phyloP scores from a whole-genome alignment of 2,329 filamentous ascomycete species.

The Ophiosphaerella herpotricha region DNA sequence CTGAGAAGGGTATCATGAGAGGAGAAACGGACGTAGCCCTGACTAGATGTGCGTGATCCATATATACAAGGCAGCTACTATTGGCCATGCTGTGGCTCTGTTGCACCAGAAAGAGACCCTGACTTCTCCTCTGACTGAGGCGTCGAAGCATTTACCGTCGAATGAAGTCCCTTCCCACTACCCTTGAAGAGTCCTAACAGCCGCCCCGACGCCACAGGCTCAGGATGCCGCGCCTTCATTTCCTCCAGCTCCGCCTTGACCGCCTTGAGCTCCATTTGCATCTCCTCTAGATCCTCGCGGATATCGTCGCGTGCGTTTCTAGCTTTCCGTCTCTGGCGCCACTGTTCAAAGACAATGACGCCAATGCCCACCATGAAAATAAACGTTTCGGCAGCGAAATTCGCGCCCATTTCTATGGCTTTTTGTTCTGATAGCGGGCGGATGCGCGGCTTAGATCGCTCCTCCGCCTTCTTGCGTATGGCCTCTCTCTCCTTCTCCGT shows the following conservation, averaged over 20 bases:
- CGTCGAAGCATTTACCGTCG: no score
- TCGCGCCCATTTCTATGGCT: slow-evolving; percentile 70
- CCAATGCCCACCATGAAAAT: slow-evolving; percentile 67
- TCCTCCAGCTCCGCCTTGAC: slow-evolving; percentile 48
- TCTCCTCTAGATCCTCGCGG: slow-evolving; percentile 60
- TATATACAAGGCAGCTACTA: neutral
- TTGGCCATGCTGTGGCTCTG: neutral
- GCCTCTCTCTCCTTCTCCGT: slow-evolving; percentile 54
- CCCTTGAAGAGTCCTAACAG: slow-evolving; percentile 39
- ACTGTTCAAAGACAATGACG: slow-evolving; percentile 66
- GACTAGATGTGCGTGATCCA: neutral
- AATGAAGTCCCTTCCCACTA: slow-evolving; percentile 11
- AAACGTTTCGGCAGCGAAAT: slow-evolving; percentile 70
- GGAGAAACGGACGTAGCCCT: slow-evolving; percentile 22
- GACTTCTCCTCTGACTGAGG: no score
- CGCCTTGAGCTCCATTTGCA: slow-evolving; percentile 55
- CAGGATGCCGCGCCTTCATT: slow-evolving; percentile 42
- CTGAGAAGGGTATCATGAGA: slow-evolving; percentile 40
- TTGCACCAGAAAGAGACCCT: neutral
- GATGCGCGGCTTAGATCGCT: slow-evolving; percentile 57
- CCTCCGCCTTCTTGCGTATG: slow-evolving; percentile 50
- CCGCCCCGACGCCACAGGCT: slow-evolving; percentile 28
- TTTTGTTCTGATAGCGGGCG: slow-evolving; percentile 68
- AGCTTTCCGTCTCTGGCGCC: slow-evolving; percentile 65
- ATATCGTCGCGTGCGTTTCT: slow-evolving; percentile 64